Evolutionary conservation across 1,139 yeast genomes (phyloP).

Genomic region (Geotrichum bryndzae): DNA sequence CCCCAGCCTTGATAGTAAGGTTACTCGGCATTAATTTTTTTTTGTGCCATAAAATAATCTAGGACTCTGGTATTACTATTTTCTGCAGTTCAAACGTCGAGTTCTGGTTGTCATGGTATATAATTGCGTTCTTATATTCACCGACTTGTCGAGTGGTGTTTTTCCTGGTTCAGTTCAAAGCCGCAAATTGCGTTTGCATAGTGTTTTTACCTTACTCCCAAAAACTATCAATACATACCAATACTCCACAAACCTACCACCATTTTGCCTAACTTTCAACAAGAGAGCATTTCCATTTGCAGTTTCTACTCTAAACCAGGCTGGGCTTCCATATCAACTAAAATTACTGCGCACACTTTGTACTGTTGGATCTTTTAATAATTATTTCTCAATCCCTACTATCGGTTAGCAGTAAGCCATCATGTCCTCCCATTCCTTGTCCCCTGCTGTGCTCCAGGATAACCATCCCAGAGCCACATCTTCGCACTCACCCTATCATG

Average conservation of each 20-base stretch:
- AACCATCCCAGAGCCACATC: not conserved
- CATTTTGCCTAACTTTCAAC: not conserved
- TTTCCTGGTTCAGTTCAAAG: not conserved
- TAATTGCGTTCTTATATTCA: not conserved
- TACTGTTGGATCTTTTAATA: not conserved
- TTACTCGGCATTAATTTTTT: no score
- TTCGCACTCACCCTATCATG: slow-evolving; percentile 9
- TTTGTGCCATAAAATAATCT: no score
- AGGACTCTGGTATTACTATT: no score
- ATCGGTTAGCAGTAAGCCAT: not conserved
- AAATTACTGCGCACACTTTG: not conserved
- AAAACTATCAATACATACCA: not conserved
- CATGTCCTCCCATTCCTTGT: not conserved
- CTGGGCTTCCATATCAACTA: not conserved
- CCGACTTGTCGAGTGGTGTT: not conserved
- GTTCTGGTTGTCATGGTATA: no score
- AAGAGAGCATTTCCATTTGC: not conserved
- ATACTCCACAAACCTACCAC: not conserved
- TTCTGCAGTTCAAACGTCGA: no score
- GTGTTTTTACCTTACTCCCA: not conserved
- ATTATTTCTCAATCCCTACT: no score
- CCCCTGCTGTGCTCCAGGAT: not conserved
- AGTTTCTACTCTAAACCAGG: not conserved
- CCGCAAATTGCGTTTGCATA: not conserved
- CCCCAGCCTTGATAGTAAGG: no score